A percentile compares a stretch with the other conserved stretches of the same genome.
Conservation (phyloP, 495 filamentous ascomycete genomes). For the Neurospora pannonica region DNA sequence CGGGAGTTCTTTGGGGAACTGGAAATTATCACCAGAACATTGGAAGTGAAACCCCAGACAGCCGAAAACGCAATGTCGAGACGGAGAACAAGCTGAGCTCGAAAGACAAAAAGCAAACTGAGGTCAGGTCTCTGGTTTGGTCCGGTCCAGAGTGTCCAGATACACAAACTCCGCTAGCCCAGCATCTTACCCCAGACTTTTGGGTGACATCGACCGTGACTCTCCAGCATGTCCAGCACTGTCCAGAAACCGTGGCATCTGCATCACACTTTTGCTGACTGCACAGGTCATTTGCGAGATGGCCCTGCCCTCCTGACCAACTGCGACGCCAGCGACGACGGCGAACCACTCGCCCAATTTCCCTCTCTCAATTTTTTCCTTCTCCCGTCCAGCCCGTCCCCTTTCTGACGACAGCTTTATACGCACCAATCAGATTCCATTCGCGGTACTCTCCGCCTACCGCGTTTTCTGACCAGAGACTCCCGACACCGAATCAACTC, state of each 20-base stretch:
- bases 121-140: background rate
- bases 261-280: background rate
- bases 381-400: background rate
- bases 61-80: too few species aligned
- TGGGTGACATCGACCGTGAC: background rate
- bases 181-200: background rate
- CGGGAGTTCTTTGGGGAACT: background rate
- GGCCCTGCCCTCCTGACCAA: background rate
- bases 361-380: background rate
- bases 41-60: background rate
- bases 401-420: background rate
- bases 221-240: background rate
- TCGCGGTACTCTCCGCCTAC: background rate
- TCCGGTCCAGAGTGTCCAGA: background rate
- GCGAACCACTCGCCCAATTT: background rate
- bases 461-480: background rate
- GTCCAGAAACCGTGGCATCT: background rate
- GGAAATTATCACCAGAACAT: background rate
- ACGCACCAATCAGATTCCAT: background rate
- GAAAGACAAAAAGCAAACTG: background rate
- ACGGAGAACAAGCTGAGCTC: background rate
- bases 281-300: background rate
- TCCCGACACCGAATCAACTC: background rate
- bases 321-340: background rate
- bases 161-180: background rate